phyloP scores from a whole-genome alignment of 495 filamentous ascomycete genomes.

The Choiromyces venosus region DNA sequence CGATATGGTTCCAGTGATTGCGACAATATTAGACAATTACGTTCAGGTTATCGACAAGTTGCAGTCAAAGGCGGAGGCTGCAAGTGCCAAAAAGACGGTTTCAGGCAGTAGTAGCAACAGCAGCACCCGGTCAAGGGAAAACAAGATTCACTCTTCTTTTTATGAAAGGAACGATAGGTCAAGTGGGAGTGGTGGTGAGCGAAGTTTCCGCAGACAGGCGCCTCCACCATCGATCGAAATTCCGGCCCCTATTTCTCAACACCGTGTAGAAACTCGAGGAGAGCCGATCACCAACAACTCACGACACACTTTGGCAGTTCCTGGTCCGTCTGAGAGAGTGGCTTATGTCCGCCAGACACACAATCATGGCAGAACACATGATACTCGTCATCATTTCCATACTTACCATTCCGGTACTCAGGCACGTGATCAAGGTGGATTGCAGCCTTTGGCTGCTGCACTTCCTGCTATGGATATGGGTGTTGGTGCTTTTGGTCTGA shows the following conservation, averaged over 20 bases:
- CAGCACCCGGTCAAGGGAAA: slow-evolving; percentile 41
- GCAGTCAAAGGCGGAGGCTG: slow-evolving; percentile 71
- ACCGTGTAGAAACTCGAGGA: slow-evolving; percentile 38
- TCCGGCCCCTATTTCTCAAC: slow-evolving; percentile 47
- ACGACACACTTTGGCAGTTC: slow-evolving; percentile 40
- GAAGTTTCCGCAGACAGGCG: slow-evolving; percentile 55
- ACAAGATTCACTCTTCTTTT: slow-evolving; percentile 25
- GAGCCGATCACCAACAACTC: slow-evolving; percentile 49
- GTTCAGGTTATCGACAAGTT: slow-evolving; percentile 90
- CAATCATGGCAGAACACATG: slow-evolving; percentile 47
- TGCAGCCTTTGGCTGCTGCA: slow-evolving; percentile 64
- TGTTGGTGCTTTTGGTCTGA: slow-evolving; percentile 63
- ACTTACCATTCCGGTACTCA: slow-evolving; percentile 50
- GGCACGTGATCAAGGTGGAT: slow-evolving; percentile 32
- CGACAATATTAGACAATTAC: slow-evolving; percentile 98
- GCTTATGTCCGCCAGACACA: slow-evolving; percentile 51
- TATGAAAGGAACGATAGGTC: slow-evolving; percentile 27
- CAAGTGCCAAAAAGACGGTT: slow-evolving; percentile 51
- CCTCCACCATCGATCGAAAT: slow-evolving; percentile 73
- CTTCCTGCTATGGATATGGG: slow-evolving; percentile 66
- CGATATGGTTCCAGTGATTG: slow-evolving; percentile 98
- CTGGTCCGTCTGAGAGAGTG: slow-evolving; percentile 46
- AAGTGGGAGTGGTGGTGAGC: slow-evolving; percentile 21
- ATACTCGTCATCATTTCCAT: slow-evolving; percentile 51
- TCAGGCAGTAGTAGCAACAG: slow-evolving; percentile 45